Conservation (phyloP, 176 grass and related monocot genomes). For the Stipa capillata region DNA sequence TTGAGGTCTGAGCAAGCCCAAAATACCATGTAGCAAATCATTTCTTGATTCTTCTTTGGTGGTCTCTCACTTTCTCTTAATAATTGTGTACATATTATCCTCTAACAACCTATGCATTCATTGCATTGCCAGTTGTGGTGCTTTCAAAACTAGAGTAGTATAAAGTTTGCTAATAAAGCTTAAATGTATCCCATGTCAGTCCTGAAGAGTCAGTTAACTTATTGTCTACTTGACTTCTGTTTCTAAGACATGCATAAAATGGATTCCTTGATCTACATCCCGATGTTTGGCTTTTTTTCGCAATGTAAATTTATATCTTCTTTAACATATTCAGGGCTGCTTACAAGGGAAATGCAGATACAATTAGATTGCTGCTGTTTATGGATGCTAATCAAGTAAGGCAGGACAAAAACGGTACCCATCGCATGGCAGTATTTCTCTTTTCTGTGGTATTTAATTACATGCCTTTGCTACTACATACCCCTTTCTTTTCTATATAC, state of each 20-base stretch:
- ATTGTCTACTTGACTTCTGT: background rate
- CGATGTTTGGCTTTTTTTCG: slow-evolving; percentile 9
- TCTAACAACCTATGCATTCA: background rate
- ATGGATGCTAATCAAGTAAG: slow-evolving; percentile 79
- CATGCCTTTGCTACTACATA: background rate
- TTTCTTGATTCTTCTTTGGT: too few species aligned
- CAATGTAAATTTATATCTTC: slow-evolving; percentile 18
- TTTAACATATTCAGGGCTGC: slow-evolving; percentile 59
- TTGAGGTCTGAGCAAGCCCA: background rate
- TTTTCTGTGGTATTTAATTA: slow-evolving; percentile 2
- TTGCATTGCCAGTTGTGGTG: background rate
- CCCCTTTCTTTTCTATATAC: background rate
- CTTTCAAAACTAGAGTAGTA: background rate
- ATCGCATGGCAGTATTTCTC: background rate
- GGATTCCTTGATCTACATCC: slow-evolving; percentile 21
- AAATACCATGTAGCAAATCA: background rate
- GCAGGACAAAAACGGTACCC: slow-evolving; percentile 81
- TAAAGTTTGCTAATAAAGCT: background rate
- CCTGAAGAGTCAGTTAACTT: slow-evolving; percentile 1
- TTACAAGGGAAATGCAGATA: slow-evolving; percentile 86
- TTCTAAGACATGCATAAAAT: background rate
- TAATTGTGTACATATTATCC: background rate
- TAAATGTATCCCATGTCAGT: background rate
- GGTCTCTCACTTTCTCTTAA: background rate
- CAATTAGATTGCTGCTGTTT: slow-evolving; percentile 90